Conservation (phyloP, 1,284 basidiomycete genomes). For the Irpex sp. region DNA sequence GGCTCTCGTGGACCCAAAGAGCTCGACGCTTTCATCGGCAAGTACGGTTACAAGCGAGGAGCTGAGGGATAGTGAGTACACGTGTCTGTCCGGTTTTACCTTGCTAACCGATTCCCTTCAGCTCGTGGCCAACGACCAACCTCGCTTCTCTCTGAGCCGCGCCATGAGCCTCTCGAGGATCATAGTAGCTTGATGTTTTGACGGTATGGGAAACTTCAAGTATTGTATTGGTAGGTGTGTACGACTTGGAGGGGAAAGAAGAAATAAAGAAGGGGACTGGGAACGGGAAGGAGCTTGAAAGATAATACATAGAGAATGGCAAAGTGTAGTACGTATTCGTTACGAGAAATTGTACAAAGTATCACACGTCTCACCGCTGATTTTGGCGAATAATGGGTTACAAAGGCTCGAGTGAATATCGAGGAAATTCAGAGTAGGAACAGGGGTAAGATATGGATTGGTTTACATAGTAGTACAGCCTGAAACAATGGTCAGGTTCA, state of each 20-base stretch:
- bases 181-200: no score
- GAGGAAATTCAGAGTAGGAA: no score
- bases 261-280: background rate
- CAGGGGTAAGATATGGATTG: no score
- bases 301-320: background rate
- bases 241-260: background rate
- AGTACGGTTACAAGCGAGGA: constrained; percentile 78
- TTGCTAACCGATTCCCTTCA: constrained; percentile 15
- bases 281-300: background rate
- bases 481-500: no score
- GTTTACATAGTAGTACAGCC: no score
- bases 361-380: background rate
- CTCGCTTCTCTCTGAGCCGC: constrained; percentile 39
- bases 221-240: background rate
- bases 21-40: constrained; percentile 72
- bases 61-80: constrained; percentile 68
- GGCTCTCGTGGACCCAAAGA: constrained; percentile 91
- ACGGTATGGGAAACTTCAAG: background rate
- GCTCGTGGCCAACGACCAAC: constrained; percentile 49
- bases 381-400: no score
- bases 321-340: background rate
- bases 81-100: background rate
- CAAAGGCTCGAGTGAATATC: no score
- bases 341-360: background rate
- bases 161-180: no score